phyloP scores from a whole-genome alignment of 1,139 yeast species.

The Pichia sp. region DNA sequence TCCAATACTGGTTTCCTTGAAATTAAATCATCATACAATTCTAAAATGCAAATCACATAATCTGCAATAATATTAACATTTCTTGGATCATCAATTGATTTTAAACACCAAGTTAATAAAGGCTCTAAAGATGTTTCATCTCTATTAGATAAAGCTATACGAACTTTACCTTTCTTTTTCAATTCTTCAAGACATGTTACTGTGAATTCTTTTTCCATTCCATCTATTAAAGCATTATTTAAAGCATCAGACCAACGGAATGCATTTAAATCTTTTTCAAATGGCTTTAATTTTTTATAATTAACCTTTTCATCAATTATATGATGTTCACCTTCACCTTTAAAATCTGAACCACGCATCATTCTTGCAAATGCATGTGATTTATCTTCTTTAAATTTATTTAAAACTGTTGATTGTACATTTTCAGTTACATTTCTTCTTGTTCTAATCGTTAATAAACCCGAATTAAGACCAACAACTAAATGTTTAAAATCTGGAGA shows the following conservation, averaged over 20 bases:
- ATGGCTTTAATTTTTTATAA: conserved; percentile 62
- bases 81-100: conserved; percentile 71
- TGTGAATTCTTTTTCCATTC: conserved; percentile 72
- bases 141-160: conserved; percentile 69
- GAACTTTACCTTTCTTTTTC: conserved; percentile 79
- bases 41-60: conserved; percentile 75
- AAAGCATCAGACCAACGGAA: conserved; percentile 92
- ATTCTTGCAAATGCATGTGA: conserved; percentile 52
- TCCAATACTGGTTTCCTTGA: conserved; percentile 78
- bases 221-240: conserved; percentile 75
- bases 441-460: conserved; percentile 82
- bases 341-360: conserved; percentile 87
- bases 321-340: conserved; percentile 81
- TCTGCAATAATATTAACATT: conserved; percentile 73
- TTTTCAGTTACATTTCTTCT: conserved; percentile 51
- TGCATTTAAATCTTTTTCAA: conserved; percentile 77
- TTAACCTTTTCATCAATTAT: conserved; percentile 48
- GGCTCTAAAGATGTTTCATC: conserved; percentile 82
- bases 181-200: conserved; percentile 78
- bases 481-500: conserved; percentile 88
- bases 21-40: conserved; percentile 65
- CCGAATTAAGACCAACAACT: conserved; percentile 91
- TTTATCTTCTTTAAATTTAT: conserved; percentile 40
- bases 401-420: conserved; percentile 39
- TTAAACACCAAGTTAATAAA: conserved; percentile 73